Base-by-base conservation (phyloP, 83 land plant genomes). In the Diphasiastrum complanatum region DNA sequence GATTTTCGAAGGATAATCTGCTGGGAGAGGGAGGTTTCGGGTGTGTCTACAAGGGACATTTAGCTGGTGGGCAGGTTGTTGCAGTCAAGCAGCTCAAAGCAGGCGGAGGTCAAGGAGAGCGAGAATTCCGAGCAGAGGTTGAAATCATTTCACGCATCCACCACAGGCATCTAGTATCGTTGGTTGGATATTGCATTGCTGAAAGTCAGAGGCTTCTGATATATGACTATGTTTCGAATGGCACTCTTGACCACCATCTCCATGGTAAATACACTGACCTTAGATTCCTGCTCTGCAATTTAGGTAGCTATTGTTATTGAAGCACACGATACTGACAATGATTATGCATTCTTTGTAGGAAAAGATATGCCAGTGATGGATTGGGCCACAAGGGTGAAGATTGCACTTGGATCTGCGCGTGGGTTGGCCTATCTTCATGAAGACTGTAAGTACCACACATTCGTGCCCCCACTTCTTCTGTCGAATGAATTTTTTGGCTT, bases 401-500 rank as follows among this genome's bases (percentile, higher is more conserved):
- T 80, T 72, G 80, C 80, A 32, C 25, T 68, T 29, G 80, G 83
- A 28, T 59, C 80, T 26, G 83, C 83, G n/a, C 80, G 67, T 46
- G 83, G 83, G 43, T 36, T 80, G 18, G 80, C 80, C 25, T 80
- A 80, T 65, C 70, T 80, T 2, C 83, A 80, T 68, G 83, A 80
- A 63, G 83, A 76, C 43, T 80, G 83, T 80, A 55, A 61, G 77
- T 68, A n/a, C n/a, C n/a, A n/a, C n/a, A n/a, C n/a, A n/a, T n/a
- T n/a, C n/a, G 3, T 36, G 29, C 24, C 3, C 47, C 2, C 1
- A 5, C 51, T 43, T 16, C 46, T n/a, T 14, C 22, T 30, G 33
- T 47, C 26, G 35, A 48, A 18, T 18, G 6, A 18, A 18, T 23
- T 52, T 22, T 5, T 2, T n/a, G 23, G 45, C 29, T 25, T 20